Base-by-base conservation (phyloP, 2,329 filamentous ascomycete species). In the Fusarium brevicatenulatum region DNA sequence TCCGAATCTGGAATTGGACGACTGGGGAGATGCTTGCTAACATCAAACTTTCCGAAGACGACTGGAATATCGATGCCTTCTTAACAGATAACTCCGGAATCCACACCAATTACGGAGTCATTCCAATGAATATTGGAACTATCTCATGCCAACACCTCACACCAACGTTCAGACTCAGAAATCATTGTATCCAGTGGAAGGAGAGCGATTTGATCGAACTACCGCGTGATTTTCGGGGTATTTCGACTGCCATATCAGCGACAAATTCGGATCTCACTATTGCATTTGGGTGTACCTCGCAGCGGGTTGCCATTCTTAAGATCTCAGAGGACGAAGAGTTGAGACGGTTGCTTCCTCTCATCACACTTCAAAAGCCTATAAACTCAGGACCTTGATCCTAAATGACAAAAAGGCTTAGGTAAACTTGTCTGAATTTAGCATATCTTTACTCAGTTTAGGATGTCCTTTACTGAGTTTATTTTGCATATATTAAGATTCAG, bases 171-270 rank as follows among this genome's bases (percentile, higher is more conserved):
- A 32, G 39, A 6, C 19, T 13, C 7, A 9, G 12, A 11, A 1
- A 18, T 2, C 0, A 12, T 12, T 19, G 49, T 32, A 21, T 61
- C 1, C 30, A 37, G 7, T 61, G 58, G 58, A 61, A 11, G 19
- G 50, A 13, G 1, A 8, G 25, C 9, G 36, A 57, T 9, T 15
- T 61, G 0, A 21, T 57, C 30, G 7, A 23, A 10, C 3, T 61
- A 0, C 58, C 58, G 6, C 5, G 5, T 0, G 30, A 43, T 1
- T n/a, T 18, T 5, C 15, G 3, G 36, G 4, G 8, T 9, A 1
- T 12, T 9, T 1, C 1, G 5, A 30, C 8, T 7, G 13, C 4
- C 7, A 28, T 43, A n/a, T 19, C 19, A 7, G 39, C 30, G 12
- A 54, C 25, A 7, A 2, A 18, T 11, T n/a, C 40, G 0, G 49